Evolutionary conservation across 2,329 filamentous ascomycete genomes (phyloP).

Genomic region (Neurospora sp.): DNA sequence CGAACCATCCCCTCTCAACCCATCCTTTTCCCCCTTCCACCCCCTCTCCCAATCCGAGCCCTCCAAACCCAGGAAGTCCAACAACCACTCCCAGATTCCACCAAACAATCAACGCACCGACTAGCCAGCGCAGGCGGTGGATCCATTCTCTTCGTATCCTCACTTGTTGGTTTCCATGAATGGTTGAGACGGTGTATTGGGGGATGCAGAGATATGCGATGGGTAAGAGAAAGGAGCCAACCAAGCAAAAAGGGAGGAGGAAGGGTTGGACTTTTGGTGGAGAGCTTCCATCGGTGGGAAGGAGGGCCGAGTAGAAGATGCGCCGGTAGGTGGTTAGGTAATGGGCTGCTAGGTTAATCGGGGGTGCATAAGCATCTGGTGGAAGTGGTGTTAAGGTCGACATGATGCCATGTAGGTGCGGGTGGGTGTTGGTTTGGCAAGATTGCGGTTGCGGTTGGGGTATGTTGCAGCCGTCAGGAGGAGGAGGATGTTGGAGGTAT

Average conservation of each 20-base stretch:
- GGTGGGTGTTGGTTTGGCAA: neutral
- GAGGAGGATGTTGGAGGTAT: neutral
- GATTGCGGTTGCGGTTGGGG: neutral
- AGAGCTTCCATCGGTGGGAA: neutral
- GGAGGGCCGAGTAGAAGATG: conserved; percentile 26
- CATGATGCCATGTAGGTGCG: neutral
- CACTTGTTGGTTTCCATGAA: neutral
- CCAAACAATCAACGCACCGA: conserved; percentile 32
- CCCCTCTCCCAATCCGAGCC: neutral
- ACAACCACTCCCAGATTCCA: conserved; percentile 37
- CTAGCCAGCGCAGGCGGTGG: conserved; percentile 38
- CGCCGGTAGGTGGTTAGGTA: conserved; percentile 25
- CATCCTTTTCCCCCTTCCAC: neutral
- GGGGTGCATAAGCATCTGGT: neutral
- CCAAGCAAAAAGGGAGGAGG: conserved; percentile 40
- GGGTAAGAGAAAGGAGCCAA: conserved; percentile 39
- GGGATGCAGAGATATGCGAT: conserved; percentile 47
- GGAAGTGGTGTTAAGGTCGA: neutral
- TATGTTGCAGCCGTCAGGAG: neutral
- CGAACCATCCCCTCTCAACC: neutral
- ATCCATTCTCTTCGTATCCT: conserved; percentile 32
- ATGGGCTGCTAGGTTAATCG: conserved; percentile 11
- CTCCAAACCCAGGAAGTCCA: neutral
- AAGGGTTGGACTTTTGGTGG: conserved; percentile 27
- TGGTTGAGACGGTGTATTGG: conserved; percentile 27